A percentile compares a stretch with the other conserved stretches of the same genome.
Conservation (phyloP, 2,329 filamentous ascomycete genomes). For the Pyrenophora tritici-repentis region DNA sequence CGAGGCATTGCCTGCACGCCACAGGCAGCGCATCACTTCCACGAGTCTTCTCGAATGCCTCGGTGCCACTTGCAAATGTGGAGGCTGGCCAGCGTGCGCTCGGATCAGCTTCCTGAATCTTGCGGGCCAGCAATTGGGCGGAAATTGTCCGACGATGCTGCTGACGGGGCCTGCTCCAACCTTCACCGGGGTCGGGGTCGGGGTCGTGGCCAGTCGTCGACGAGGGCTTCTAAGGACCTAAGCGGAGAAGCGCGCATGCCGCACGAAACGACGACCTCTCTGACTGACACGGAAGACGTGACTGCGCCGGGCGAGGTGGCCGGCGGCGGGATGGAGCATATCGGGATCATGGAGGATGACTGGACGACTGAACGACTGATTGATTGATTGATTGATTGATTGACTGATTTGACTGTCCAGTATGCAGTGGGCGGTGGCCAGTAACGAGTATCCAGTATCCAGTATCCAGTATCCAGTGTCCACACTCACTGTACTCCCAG, state of each 20-base stretch:
- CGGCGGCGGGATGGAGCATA: too few relatives aligned
- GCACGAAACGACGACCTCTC: slow-evolving; percentile 19
- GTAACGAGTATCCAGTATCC: too few relatives aligned
- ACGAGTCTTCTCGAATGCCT: slow-evolving; percentile 40
- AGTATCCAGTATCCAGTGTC: too few relatives aligned
- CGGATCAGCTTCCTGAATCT: slow-evolving; percentile 25
- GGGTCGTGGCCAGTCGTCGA: not conserved
- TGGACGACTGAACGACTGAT: too few relatives aligned
- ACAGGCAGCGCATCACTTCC: slow-evolving; percentile 39
- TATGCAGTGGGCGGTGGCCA: too few relatives aligned
- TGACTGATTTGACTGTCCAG: too few relatives aligned
- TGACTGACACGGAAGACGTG: not conserved
- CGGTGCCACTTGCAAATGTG: slow-evolving; percentile 19
- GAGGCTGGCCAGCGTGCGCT: slow-evolving; percentile 17
- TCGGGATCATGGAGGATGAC: too few relatives aligned
- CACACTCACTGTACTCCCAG: too few relatives aligned
- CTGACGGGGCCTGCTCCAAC: slow-evolving; percentile 12
- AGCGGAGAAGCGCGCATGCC: slow-evolving; percentile 30
- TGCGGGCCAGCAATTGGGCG: slow-evolving; percentile 28
- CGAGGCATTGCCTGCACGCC: slow-evolving; percentile 12
- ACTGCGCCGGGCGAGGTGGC: too few relatives aligned
- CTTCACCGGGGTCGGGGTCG: slow-evolving; percentile 7
- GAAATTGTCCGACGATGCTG: slow-evolving; percentile 33
- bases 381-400: too few relatives aligned
- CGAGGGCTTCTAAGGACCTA: not conserved